phyloP scores from a whole-genome alignment of 2,329 filamentous ascomycete species.

The Hirsutella thompsonii region DNA sequence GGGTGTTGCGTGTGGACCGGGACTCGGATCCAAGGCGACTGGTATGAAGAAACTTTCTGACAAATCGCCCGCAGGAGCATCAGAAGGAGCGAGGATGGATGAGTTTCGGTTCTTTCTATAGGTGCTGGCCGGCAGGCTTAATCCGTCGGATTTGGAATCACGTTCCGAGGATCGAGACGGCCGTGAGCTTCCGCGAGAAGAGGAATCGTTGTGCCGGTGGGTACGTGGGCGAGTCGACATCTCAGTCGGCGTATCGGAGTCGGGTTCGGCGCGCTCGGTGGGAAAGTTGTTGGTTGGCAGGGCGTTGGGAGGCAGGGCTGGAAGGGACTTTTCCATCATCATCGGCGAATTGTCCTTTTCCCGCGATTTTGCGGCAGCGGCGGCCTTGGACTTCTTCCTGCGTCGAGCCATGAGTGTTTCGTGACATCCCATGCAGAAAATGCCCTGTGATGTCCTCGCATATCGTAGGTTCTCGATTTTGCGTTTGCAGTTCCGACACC shows the following conservation, averaged over 20 bases:
- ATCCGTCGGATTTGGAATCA: conserved; percentile 37
- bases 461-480: conserved; percentile 98
- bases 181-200: conserved; percentile 40
- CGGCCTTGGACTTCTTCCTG: conserved; percentile 70
- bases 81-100: conserved; percentile 41
- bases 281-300: conserved; percentile 50
- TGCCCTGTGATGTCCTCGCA: conserved; percentile 92
- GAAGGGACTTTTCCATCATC: conserved; percentile 82
- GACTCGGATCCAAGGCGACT: conserved; percentile 59
- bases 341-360: conserved; percentile 52
- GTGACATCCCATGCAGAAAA: conserved; percentile 98
- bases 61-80: conserved; percentile 34
- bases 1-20: conserved; percentile 41
- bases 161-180: conserved; percentile 43
- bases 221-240: conserved; percentile 49
- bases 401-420: conserved; percentile 90
- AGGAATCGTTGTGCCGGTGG: conserved; percentile 38
- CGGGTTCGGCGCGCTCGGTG: conserved; percentile 42
- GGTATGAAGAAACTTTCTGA: conserved; percentile 66
- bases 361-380: conserved; percentile 42
- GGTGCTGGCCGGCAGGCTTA: conserved; percentile 60
- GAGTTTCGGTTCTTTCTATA: conserved; percentile 73
- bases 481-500: conserved; percentile 94
- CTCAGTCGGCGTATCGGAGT: conserved; percentile 57
- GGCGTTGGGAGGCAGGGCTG: conserved; percentile 72